These are phyloP conservation scores for Eimeria sp. DNA, from an alignment of 169 alveolate species.

Conservation along the genomic window DNA sequence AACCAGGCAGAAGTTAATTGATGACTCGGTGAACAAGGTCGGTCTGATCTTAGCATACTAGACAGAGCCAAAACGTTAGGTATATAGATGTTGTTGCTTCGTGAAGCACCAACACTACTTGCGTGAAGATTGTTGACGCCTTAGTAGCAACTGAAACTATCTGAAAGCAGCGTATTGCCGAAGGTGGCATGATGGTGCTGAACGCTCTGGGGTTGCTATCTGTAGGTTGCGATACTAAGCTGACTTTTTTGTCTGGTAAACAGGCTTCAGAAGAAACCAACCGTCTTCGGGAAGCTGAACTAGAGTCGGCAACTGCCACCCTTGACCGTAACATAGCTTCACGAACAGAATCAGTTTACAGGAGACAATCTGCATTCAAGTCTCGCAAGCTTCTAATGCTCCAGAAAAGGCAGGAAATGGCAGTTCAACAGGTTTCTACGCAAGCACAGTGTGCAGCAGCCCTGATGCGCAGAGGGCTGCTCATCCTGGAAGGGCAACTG, in stretches of 20 bases:
- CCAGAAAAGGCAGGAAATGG: slow-evolving; percentile 14
- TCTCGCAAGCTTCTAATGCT: slow-evolving; percentile 56
- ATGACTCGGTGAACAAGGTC: slow-evolving; percentile 58
- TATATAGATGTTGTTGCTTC: background rate
- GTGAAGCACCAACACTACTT: background rate
- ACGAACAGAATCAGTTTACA: slow-evolving; percentile 9
- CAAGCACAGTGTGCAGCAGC: slow-evolving; percentile 46
- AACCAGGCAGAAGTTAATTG: slow-evolving; percentile 41
- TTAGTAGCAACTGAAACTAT: background rate
- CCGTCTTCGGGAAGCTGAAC: slow-evolving; percentile 36
- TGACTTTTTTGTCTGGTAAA: background rate
- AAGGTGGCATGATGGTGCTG: background rate
- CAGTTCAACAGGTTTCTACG: background rate
- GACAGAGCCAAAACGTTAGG: background rate
- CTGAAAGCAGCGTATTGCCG: background rate
- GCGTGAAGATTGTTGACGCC: background rate
- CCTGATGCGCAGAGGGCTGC: slow-evolving; percentile 40
- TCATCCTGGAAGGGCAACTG: slow-evolving; percentile 11
- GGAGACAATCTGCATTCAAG: slow-evolving; percentile 64
- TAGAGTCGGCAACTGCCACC: slow-evolving; percentile 11
- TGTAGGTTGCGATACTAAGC: background rate
- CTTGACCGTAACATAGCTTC: slow-evolving; percentile 25
- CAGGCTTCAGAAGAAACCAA: slow-evolving; percentile 32
- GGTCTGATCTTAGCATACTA: background rate
- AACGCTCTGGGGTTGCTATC: background rate